Base-by-base conservation (phyloP, 1,284 basidiomycete genomes). In the Melampsora occidentalis region DNA sequence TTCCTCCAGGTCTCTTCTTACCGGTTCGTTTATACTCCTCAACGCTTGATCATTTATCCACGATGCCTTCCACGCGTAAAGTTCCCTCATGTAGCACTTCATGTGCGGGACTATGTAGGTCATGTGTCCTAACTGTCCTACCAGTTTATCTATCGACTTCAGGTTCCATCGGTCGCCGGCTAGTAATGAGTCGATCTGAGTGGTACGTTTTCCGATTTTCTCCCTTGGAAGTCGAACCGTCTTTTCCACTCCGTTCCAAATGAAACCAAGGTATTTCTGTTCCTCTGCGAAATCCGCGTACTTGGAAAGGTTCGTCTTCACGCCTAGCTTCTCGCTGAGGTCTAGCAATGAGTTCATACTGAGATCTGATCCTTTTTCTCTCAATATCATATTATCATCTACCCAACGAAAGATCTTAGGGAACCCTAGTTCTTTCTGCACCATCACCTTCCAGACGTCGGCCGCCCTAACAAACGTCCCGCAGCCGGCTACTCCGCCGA, bases 391-490 rank as follows among this genome's bases (percentile, higher is more conserved):
- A 25, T 59, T 69, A 16, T 69, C 20, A 10, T 69, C 53, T 5
- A 69, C 68, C 68, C 68, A 69, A 3, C 68, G n/a, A 51, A 69
- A 59, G 7, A 69, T 39, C 5, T 14, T 22, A 0, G 53, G 9
- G 5, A 69, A 9, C 1, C 42, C 18, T 14, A 69, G 35, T 9
- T 33, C 22, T 5, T 22, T 18, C 39, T 10, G 9, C n/a, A 69
- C 53, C 1, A 69, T 18, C 5, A 33, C 33, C n/a, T 69, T 69
- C 68, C 48, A 69, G 1, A 31, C 48, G 0, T 69, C 33, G 1
- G 51, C 49, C 1, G 53, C 49, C 39, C 33, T 59, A 16, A 31
- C 51, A 59, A 69, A 69, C 1, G 49, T 57, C 2, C 68, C 68
- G 39, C 68, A 69, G 9, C 48, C 48, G 1, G 46, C 22, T 22